These are phyloP conservation scores for Chlamydomonas sp. DNA, from an alignment of 139 green algal species.

Conservation along the genomic window DNA sequence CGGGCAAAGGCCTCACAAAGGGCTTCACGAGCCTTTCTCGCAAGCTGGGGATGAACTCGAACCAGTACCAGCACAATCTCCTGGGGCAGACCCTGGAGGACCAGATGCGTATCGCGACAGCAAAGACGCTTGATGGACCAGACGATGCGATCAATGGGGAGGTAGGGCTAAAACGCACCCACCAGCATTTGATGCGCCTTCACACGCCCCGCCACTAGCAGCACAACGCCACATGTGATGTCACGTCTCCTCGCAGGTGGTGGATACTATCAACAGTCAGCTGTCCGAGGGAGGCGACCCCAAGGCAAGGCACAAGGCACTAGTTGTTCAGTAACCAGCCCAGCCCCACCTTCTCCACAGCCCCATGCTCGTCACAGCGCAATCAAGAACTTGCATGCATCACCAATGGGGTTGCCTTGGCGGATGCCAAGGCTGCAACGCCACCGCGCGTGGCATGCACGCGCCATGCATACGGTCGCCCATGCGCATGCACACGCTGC, in stretches of 20 bases:
- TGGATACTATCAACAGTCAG: slow-evolving; percentile 37
- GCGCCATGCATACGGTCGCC: too few relatives aligned
- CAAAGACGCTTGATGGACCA: slow-evolving; percentile 26
- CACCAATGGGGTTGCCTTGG: too few relatives aligned
- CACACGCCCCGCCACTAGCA: not conserved
- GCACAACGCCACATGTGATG: not conserved
- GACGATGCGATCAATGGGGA: slow-evolving; percentile 28
- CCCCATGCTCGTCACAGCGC: too few relatives aligned
- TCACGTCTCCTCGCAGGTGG: slow-evolving; percentile 32
- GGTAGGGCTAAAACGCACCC: slow-evolving; percentile 18
- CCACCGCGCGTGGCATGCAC: too few relatives aligned
- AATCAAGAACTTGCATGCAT: too few relatives aligned
- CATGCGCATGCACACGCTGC: too few relatives aligned
- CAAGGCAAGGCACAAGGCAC: too few relatives aligned
- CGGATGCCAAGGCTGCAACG: too few relatives aligned
- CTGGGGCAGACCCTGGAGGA: slow-evolving; percentile 27
- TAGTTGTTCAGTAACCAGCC: too few relatives aligned
- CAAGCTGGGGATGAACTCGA: too few relatives aligned
- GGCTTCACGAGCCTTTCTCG: slow-evolving; percentile 17
- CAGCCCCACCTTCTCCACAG: too few relatives aligned
- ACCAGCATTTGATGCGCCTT: too few relatives aligned
- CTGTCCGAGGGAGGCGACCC: slow-evolving; percentile 26
- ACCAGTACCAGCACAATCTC: slow-evolving; percentile 33
- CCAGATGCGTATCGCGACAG: slow-evolving; percentile 26
- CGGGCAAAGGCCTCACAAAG: slow-evolving; percentile 16